Conservation (phyloP, 805 yeast species). For the Kluyveromyces siamensis region DNA sequence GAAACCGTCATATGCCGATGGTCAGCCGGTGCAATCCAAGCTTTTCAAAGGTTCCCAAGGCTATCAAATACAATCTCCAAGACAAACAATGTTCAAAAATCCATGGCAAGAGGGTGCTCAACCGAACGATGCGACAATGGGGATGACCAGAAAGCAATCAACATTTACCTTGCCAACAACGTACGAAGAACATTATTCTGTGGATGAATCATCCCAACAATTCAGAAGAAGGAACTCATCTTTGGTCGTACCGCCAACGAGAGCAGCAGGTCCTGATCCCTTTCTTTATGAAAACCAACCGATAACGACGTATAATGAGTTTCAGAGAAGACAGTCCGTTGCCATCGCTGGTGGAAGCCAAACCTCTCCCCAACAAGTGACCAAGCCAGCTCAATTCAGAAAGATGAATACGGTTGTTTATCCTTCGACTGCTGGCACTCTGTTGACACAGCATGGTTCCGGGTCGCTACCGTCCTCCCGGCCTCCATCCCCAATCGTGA, state of each 20-base stretch:
- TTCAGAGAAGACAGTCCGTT: constrained; percentile 31
- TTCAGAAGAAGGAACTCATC: constrained; percentile 27
- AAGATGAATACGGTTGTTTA: constrained; percentile 4
- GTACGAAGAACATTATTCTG: constrained; percentile 4
- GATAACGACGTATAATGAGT: constrained; percentile 12
- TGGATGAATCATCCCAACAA: constrained; percentile 1
- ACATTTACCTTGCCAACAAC: constrained; percentile 6
- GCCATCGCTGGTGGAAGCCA: constrained; percentile 21
- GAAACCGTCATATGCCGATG: not conserved
- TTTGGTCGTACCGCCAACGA: constrained; percentile 33
- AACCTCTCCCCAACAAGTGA: constrained; percentile 5
- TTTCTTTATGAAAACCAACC: constrained; percentile 26
- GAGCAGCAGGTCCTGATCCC: constrained; percentile 35
- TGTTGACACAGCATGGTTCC: constrained; percentile 3
- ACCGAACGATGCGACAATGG: not conserved
- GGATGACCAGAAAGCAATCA: not conserved
- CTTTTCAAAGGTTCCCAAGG: not conserved
- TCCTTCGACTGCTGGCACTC: constrained; percentile 12
- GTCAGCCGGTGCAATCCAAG: not conserved
- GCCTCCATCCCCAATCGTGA: constrained; percentile 6
- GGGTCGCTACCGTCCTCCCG: constrained; percentile 3
- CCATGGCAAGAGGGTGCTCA: constrained; percentile 12
- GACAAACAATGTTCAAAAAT: constrained; percentile 13
- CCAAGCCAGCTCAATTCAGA: not conserved
- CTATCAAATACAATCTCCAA: not conserved